A percentile compares a stretch with the other conserved stretches of the same genome.
Conservation (phyloP, 257 asterid species). For the Galeopsis tetrahit region DNA sequence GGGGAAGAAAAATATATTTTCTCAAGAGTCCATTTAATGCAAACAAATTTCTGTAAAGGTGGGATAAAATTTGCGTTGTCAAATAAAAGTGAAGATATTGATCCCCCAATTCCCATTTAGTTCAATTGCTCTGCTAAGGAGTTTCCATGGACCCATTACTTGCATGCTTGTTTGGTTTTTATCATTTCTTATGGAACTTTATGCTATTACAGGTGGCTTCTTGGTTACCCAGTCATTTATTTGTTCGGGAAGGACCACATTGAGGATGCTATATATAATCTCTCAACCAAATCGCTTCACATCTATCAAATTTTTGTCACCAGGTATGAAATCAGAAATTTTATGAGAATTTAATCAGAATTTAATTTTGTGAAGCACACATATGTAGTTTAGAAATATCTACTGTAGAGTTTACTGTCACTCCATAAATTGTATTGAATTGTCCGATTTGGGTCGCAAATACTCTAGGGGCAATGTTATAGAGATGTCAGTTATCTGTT, state of each 20-base stretch:
- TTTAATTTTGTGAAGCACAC: not conserved
- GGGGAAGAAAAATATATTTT: not conserved
- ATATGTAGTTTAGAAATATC: not conserved
- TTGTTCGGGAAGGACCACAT: constrained; percentile 63
- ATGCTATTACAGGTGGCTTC: constrained; percentile 68
- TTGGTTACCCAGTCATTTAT: constrained; percentile 85
- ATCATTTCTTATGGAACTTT: constrained; percentile 6
- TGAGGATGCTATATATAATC: constrained; percentile 68
- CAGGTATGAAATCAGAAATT: constrained; percentile 47
- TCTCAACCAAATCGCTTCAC: constrained; percentile 75
- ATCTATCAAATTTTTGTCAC: constrained; percentile 63
- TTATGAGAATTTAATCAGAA: constrained; percentile 1
- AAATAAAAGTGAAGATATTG: not conserved
- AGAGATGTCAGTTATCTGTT: not conserved
- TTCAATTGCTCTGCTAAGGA: not conserved
- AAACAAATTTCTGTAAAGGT: not conserved
- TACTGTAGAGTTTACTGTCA: not conserved
- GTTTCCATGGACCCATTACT: not conserved
- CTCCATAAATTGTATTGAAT: not conserved
- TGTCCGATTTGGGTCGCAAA: not conserved
- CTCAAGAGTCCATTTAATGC: not conserved
- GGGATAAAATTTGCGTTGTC: not conserved
- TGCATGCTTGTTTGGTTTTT: not conserved
- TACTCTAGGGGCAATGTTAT: not conserved
- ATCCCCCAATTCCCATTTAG: constrained; percentile 12